These are phyloP conservation scores for Aplosporella prunicola DNA, from an alignment of 2,329 filamentous ascomycete genomes.

Conservation along the genomic window DNA sequence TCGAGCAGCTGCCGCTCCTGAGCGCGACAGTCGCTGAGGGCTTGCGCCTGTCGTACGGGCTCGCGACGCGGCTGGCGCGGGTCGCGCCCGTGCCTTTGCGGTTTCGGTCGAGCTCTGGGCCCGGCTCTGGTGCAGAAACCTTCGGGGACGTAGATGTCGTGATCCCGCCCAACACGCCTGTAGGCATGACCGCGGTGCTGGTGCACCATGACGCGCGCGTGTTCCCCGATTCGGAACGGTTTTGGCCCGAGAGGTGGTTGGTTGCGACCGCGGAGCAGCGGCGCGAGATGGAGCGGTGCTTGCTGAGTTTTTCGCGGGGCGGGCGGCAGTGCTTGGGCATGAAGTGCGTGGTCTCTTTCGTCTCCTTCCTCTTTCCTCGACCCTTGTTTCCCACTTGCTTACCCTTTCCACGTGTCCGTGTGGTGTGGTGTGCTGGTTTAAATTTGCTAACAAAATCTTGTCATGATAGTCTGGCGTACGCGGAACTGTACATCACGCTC, in stretches of 20 bases:
- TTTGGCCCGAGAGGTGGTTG: constrained; percentile 24
- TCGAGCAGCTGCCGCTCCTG: constrained; percentile 14
- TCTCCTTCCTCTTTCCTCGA: too few species aligned
- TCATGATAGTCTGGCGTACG: constrained; percentile 10
- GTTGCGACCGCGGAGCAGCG: constrained; percentile 15
- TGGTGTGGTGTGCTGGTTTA: not conserved
- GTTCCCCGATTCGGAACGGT: constrained; percentile 22
- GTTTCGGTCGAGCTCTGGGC: constrained; percentile 6
- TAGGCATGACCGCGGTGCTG: constrained; percentile 8
- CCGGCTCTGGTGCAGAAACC: too few species aligned
- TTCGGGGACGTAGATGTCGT: not conserved
- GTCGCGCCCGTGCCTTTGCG: constrained; percentile 10
- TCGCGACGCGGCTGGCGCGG: constrained; percentile 15
- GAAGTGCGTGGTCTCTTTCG: constrained; percentile 15
- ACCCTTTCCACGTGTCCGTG: not conserved
- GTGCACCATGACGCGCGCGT: constrained; percentile 25
- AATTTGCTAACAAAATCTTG: not conserved
- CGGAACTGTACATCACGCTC: constrained; percentile 12
- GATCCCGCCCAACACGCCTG: constrained; percentile 12
- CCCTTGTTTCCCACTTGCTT: too few species aligned
- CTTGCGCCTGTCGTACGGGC: constrained; percentile 13
- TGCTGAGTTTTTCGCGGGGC: constrained; percentile 24
- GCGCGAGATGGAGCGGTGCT: constrained; percentile 17
- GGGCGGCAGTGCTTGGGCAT: constrained; percentile 24
- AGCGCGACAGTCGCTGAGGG: constrained; percentile 15